A percentile compares a stretch with the other conserved stretches of the same genome.
Evolutionary conservation across 345 rosid genomes (phyloP).

Genomic region (Salix caprea): DNA sequence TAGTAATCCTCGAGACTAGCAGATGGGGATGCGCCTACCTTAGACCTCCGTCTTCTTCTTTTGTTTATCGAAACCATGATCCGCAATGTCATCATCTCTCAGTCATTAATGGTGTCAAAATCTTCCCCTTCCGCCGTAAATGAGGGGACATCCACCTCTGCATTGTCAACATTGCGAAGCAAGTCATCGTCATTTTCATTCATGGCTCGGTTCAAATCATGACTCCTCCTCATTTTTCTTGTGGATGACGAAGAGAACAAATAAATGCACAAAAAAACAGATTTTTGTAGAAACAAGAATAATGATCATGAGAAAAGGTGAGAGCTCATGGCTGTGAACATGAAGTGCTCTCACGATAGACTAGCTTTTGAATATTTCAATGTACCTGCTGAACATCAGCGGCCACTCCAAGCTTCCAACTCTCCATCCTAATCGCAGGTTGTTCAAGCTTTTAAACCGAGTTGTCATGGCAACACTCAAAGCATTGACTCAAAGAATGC

Average conservation of each 20-base stretch:
- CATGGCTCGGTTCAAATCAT: slow-evolving; percentile 65
- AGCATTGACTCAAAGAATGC: background rate
- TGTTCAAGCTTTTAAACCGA: background rate
- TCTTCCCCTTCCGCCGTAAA: slow-evolving; percentile 47
- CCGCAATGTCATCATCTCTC: background rate
- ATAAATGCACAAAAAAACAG: background rate
- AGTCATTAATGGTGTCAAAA: slow-evolving; percentile 2
- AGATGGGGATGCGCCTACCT: slow-evolving; percentile 57
- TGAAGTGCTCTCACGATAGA: background rate
- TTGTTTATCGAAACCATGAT: slow-evolving; percentile 18
- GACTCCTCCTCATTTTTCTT: slow-evolving; percentile 56
- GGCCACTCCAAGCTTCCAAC: background rate
- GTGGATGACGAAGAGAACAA: background rate
- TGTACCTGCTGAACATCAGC: background rate
- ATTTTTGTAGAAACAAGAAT: background rate
- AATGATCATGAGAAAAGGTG: background rate
- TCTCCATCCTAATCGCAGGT: background rate
- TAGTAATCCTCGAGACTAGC: slow-evolving; percentile 84
- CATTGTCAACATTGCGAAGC: slow-evolving; percentile 31
- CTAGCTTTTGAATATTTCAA: background rate
- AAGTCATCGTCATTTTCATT: slow-evolving; percentile 71
- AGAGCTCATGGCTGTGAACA: background rate
- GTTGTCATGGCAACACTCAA: background rate
- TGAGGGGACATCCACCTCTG: slow-evolving; percentile 45
- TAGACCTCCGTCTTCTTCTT: slow-evolving; percentile 40